Base-by-base conservation (phyloP, 352 stramenopile species). In the Globisporangium nunn region DNA sequence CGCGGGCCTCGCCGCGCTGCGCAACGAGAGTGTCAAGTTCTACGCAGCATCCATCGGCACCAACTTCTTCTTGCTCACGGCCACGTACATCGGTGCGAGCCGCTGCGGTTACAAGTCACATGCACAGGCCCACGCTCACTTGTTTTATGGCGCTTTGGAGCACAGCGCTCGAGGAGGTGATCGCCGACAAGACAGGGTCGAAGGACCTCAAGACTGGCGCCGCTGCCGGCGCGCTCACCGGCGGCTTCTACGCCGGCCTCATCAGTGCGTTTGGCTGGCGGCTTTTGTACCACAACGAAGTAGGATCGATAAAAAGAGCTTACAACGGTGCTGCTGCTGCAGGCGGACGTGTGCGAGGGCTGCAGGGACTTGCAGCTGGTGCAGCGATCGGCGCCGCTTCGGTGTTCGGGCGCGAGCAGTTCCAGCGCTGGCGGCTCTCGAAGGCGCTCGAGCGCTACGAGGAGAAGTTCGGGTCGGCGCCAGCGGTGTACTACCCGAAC, bases 41-140 rank as follows among this genome's bases (percentile, higher is more conserved):
- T 94, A 91, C 61, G 65, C 85, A 17, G 78, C 85, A 11, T 90
- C 82, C 28, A 90, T 94, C 76, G 82, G 80, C 6, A 78, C 82
- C 62, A 94, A 92, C 63, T 92, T 94, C 48, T 91, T 91, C 59
- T 57, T 94, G 45, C 54, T 91, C 6, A 86, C 78, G 2, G 82
- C 82, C n/a, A 91, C 85, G n/a, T 94, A 88, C 62, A 90, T 92
- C 45, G 75, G 82, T 91, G 43, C 53, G 23, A 23, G 23, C 23
- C 23, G 23, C 23, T 23, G 23, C 23, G 23, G 23, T 23, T 23
- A 23, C 1, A 23, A 23, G 23, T 23, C 23, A 23, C 23, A 23
- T 23, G 23, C 23, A 23, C 23, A 23, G 23, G 31, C 18, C 31
- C 8, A 56, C 18, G 17, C n/a, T 28, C 15, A 15, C 11, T 8